Percentiles rank a stretch among this genome's conserved stretches.
phyloP scores from a whole-genome alignment of 164 flowering plant genomes.

The Akebia trifoliata region DNA sequence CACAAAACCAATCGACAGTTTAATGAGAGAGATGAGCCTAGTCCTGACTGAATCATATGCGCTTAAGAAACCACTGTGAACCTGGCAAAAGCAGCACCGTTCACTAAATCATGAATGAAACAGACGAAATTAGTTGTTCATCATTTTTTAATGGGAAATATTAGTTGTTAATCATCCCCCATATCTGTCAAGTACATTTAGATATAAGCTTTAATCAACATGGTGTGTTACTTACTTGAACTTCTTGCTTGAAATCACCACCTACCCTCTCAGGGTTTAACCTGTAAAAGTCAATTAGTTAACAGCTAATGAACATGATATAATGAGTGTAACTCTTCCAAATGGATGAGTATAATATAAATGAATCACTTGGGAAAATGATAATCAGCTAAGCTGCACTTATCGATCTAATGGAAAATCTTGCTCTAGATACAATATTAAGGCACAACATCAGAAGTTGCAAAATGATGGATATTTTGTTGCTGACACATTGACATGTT shows the following conservation, averaged over 20 bases:
- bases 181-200: neutral
- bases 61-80: conserved; percentile 89
- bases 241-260: conserved; percentile 89
- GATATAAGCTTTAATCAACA: neutral
- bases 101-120: neutral
- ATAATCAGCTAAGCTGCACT: too few species aligned
- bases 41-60: conserved; percentile 95
- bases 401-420: too few species aligned
- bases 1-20: conserved; percentile 55
- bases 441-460: too few species aligned
- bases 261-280: conserved; percentile 93
- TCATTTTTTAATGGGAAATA: neutral
- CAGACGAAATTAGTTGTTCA: neutral
- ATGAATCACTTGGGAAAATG: too few species aligned
- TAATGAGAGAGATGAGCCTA: conserved; percentile 67
- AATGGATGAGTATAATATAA: too few species aligned
- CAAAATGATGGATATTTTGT: too few species aligned
- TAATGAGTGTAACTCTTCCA: neutral
- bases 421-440: too few species aligned
- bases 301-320: neutral
- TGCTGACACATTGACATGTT: too few species aligned
- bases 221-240: conserved; percentile 55
- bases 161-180: neutral
- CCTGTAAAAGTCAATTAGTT: conserved; percentile 29
- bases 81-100: conserved; percentile 39